Conservation (phyloP, 1,139 yeast species). For the Yamadazyma friedrichii region DNA sequence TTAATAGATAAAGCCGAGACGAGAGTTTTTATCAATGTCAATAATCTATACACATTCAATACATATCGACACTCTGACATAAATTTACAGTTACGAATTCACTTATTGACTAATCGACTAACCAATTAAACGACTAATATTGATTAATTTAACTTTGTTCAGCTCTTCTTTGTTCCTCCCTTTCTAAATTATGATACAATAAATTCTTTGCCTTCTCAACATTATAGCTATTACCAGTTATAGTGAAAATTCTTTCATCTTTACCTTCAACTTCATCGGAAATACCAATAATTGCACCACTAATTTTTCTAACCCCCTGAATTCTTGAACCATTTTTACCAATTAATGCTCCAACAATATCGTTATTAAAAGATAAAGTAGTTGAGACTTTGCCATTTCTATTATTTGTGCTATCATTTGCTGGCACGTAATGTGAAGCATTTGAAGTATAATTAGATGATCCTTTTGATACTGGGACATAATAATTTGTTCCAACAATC, state of each 20-base stretch:
- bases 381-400: conserved; percentile 17
- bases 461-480: conserved; percentile 45
- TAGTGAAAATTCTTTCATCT: conserved; percentile 69
- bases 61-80: background rate
- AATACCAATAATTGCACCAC: conserved; percentile 81
- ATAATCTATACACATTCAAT: background rate
- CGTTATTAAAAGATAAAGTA: conserved; percentile 65
- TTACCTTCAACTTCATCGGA: conserved; percentile 68
- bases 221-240: conserved; percentile 62
- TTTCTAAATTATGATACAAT: conserved; percentile 72
- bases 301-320: conserved; percentile 77
- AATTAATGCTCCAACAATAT: conserved; percentile 86
- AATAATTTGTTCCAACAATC: conserved; percentile 64
- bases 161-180: conserved; percentile 71
- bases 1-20: background rate
- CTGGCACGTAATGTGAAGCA: background rate
- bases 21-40: too few species aligned
- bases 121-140: too few species aligned
- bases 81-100: background rate
- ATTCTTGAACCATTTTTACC: conserved; percentile 87
- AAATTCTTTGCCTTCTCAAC: conserved; percentile 70
- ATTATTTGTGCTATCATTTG: background rate
- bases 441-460: background rate
- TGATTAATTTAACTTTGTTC: conserved; percentile 13
- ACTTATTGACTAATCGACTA: too few species aligned